Evolutionary conservation across 257 asterid species (phyloP).

Genomic region (Przewalskia tangutica): DNA sequence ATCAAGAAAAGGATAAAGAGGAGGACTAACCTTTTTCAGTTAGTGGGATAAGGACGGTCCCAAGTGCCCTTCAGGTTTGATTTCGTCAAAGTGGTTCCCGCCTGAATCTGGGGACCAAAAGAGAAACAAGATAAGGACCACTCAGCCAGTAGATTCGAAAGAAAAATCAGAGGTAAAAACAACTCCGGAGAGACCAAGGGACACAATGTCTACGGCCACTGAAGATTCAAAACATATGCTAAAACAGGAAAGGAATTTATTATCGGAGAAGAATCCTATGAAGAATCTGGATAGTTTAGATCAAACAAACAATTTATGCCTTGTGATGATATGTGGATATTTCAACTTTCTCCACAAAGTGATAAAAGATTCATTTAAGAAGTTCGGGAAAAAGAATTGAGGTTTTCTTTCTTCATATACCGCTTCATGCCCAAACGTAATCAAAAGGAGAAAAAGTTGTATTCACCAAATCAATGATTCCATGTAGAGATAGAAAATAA

Average conservation of each 20-base stretch:
- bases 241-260: neutral
- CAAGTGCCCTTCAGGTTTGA: slow-evolving; percentile 42
- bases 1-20: slow-evolving; percentile 29
- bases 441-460: neutral
- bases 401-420: neutral
- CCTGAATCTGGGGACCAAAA: slow-evolving; percentile 36
- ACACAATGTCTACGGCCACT: neutral
- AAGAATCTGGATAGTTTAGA: neutral
- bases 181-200: slow-evolving; percentile 5
- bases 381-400: neutral
- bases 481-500: neutral
- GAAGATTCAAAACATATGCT: neutral
- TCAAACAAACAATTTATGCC: neutral
- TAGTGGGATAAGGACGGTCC: slow-evolving; percentile 49
- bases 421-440: neutral
- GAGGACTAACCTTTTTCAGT: slow-evolving; percentile 43
- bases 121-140: slow-evolving; percentile 2
- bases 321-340: neutral
- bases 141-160: neutral
- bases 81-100: slow-evolving; percentile 27
- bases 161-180: slow-evolving; percentile 9
- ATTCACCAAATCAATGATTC: neutral
- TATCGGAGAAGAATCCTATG: neutral
- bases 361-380: neutral
- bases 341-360: neutral